These are phyloP conservation scores for Fremontodendron californicum DNA, from an alignment of 345 rosid genomes.

Conservation along the genomic window DNA sequence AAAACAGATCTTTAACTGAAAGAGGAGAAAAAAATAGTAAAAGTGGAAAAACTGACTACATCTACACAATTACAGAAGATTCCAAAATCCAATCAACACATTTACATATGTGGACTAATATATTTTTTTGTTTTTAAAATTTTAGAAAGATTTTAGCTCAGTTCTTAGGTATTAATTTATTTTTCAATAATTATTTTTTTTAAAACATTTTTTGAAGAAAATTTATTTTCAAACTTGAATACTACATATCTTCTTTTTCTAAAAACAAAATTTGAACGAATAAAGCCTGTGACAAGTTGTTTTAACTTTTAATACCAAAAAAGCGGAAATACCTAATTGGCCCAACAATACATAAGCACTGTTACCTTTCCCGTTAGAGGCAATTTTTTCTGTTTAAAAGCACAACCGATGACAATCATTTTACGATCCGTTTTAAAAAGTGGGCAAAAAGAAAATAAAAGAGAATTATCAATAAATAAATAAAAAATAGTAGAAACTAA, in stretches of 20 bases:
- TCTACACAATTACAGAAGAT: too few species aligned
- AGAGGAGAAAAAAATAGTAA: too few species aligned
- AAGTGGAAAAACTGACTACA: too few species aligned
- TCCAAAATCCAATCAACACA: too few species aligned
- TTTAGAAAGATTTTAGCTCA: too few species aligned
- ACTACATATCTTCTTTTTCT: neutral
- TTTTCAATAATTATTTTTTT: too few species aligned
- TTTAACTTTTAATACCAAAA: neutral
- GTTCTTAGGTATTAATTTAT: too few species aligned
- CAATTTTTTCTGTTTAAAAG: neutral
- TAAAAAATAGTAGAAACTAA: neutral
- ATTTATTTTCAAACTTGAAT: neutral
- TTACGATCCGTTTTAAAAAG: neutral
- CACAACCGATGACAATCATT: slow-evolving; percentile 1
- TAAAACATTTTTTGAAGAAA: too few species aligned
- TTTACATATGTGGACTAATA: too few species aligned
- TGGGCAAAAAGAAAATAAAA: neutral
- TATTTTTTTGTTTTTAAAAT: too few species aligned
- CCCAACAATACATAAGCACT: neutral
- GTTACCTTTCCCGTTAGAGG: neutral
- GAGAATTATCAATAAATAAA: neutral
- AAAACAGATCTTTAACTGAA: too few species aligned
- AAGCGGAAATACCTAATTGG: neutral
- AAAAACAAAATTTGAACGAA: neutral
- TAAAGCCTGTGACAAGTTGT: neutral